Conservation (phyloP, 2,329 filamentous ascomycete species). For the Curvularia spicifera region DNA sequence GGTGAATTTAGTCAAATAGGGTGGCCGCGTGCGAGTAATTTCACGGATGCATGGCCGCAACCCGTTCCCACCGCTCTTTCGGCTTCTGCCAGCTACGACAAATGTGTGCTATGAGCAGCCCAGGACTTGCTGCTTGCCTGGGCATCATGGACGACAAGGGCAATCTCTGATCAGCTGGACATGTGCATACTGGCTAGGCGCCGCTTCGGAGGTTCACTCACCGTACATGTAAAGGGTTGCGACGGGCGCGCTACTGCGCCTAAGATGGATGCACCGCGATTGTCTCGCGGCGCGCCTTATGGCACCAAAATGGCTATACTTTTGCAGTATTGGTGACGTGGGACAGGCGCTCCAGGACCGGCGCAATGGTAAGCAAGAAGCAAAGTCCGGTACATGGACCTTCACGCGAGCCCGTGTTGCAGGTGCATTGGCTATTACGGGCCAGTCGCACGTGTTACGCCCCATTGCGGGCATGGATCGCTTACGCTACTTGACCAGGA, state of each 20-base stretch:
- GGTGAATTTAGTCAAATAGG: slow-evolving; percentile 13
- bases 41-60: slow-evolving; percentile 12
- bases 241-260: slow-evolving; percentile 10
- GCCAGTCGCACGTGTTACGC: slow-evolving; percentile 19
- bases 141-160: slow-evolving; percentile 8
- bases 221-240: slow-evolving; percentile 21
- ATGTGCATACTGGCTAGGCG: slow-evolving; percentile 23
- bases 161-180: slow-evolving; percentile 31
- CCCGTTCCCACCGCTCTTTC: slow-evolving; percentile 34
- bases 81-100: slow-evolving; percentile 10
- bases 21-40: slow-evolving; percentile 8
- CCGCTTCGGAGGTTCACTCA: slow-evolving; percentile 24
- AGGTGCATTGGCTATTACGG: slow-evolving; percentile 23
- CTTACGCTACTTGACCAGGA: slow-evolving; percentile 26
- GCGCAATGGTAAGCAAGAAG: slow-evolving; percentile 29
- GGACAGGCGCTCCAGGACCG: slow-evolving; percentile 15
- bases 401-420: slow-evolving; percentile 25
- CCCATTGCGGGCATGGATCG: slow-evolving; percentile 22
- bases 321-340: slow-evolving; percentile 15
- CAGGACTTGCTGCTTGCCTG: slow-evolving; percentile 3
- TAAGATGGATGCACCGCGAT: slow-evolving; percentile 8
- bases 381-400: slow-evolving; percentile 19
- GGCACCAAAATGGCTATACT: slow-evolving; percentile 14
- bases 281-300: slow-evolving; percentile 10
- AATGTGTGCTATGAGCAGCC: slow-evolving; percentile 11